Conservation (phyloP, 345 rosid genomes). For the Dipteronia dyeriana region DNA sequence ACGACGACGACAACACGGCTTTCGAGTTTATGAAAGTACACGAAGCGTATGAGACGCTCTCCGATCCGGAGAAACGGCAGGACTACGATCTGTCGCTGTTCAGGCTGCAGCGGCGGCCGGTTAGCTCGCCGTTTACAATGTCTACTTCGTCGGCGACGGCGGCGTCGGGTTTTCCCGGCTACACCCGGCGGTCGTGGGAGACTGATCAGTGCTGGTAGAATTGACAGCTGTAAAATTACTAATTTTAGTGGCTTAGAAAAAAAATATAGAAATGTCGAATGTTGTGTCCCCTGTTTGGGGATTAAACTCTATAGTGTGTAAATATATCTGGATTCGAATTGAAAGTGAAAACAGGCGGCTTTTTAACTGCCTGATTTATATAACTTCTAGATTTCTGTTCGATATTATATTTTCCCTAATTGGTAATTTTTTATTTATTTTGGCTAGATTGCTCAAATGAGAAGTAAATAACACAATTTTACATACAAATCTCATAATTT, state of each 20-base stretch:
- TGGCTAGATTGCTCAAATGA: too few relatives aligned
- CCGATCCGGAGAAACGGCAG: conserved; percentile 64
- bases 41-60: conserved; percentile 66
- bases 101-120: conserved; percentile 24
- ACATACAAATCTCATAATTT: too few relatives aligned
- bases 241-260: background rate
- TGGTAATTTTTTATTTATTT: too few relatives aligned
- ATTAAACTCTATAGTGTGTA: background rate
- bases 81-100: conserved; percentile 52
- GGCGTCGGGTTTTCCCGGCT: conserved; percentile 31
- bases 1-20: conserved; percentile 3
- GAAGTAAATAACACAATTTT: too few relatives aligned
- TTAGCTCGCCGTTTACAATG: conserved; percentile 26
- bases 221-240: background rate
- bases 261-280: background rate
- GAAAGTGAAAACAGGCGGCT: conserved; percentile 16
- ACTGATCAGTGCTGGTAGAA: conserved; percentile 76
- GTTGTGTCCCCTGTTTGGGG: background rate
- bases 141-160: conserved; percentile 26
- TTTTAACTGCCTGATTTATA: conserved; percentile 21
- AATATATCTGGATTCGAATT: background rate
- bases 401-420: too few relatives aligned
- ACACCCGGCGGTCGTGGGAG: conserved; percentile 53
- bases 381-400: background rate
- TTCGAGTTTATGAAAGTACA: conserved; percentile 56